Conservation (phyloP, 176 grass and related monocot species). For the Guadua angustifolia region DNA sequence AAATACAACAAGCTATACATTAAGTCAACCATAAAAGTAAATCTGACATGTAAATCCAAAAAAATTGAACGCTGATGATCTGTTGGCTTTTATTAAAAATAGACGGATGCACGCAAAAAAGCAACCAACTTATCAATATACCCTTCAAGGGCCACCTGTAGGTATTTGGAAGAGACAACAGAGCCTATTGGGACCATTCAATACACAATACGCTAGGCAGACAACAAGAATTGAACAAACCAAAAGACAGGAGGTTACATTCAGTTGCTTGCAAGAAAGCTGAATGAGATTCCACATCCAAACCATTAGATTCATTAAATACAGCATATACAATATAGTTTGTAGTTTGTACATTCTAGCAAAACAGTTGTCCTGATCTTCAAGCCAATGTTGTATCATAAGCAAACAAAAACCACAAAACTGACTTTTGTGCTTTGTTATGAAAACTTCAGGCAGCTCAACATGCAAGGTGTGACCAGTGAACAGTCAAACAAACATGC, state of each 20-base stretch:
- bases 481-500: neutral
- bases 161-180: neutral
- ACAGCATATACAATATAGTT: neutral
- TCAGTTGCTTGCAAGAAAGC: constrained; percentile 26
- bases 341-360: neutral
- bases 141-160: neutral
- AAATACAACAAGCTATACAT: neutral
- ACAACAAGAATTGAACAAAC: constrained; percentile 10
- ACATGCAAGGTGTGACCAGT: neutral
- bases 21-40: neutral
- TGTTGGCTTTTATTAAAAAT: constrained; percentile 12
- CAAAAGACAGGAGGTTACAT: neutral
- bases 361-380: neutral
- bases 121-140: neutral
- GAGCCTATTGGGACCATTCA: neutral
- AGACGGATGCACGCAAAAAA: neutral
- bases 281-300: constrained; percentile 10
- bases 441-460: neutral
- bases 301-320: neutral
- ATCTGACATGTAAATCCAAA: neutral
- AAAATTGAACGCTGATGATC: neutral
- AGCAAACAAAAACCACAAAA: neutral
- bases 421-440: neutral
- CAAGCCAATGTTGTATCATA: neutral
- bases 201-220: neutral